These are phyloP conservation scores for Gaillardinia entomophila DNA, from an alignment of 805 yeast genomes.

Conservation along the genomic window DNA sequence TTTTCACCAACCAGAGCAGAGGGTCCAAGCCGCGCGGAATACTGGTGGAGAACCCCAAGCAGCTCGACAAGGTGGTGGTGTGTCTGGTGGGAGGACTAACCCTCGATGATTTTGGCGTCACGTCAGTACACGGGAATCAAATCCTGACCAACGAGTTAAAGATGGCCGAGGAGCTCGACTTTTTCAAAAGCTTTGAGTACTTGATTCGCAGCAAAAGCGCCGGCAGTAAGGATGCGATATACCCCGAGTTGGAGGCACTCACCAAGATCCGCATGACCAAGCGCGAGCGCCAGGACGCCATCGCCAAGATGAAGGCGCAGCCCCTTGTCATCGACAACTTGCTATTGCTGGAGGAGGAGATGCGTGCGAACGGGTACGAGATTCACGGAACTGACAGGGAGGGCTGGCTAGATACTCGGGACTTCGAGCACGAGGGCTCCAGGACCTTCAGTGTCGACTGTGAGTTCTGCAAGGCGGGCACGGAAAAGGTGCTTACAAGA, in stretches of 20 bases:
- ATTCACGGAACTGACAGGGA: slow-evolving; percentile 33
- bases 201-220: slow-evolving; percentile 55
- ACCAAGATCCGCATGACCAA: slow-evolving; percentile 52
- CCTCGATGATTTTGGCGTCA: slow-evolving; percentile 35
- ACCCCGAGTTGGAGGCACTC: slow-evolving; percentile 51
- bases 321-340: slow-evolving; percentile 48
- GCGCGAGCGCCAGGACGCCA: slow-evolving; percentile 43
- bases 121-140: too few relatives aligned
- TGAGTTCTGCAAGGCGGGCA: slow-evolving; percentile 75
- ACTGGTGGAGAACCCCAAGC: slow-evolving; percentile 40
- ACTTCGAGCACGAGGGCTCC: slow-evolving; percentile 52
- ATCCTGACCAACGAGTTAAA: slow-evolving; percentile 2
- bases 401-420: slow-evolving; percentile 51
- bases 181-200: slow-evolving; percentile 34
- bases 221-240: slow-evolving; percentile 55
- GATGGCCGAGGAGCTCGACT: slow-evolving; percentile 21
- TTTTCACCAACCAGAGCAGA: too few relatives aligned
- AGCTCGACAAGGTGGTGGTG: slow-evolving; percentile 50
- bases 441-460: slow-evolving; percentile 82
- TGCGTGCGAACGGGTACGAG: slow-evolving; percentile 53
- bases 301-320: slow-evolving; percentile 24
- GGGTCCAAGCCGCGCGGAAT: slow-evolving; percentile 14
- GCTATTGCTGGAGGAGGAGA: slow-evolving; percentile 41
- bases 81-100: slow-evolving; percentile 64
- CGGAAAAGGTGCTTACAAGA: slow-evolving; percentile 67